A percentile compares a stretch with the other conserved stretches of the same genome.
Evolutionary conservation across 176 grass and related monocot species (phyloP).

Genomic region (Ananas comosus): DNA sequence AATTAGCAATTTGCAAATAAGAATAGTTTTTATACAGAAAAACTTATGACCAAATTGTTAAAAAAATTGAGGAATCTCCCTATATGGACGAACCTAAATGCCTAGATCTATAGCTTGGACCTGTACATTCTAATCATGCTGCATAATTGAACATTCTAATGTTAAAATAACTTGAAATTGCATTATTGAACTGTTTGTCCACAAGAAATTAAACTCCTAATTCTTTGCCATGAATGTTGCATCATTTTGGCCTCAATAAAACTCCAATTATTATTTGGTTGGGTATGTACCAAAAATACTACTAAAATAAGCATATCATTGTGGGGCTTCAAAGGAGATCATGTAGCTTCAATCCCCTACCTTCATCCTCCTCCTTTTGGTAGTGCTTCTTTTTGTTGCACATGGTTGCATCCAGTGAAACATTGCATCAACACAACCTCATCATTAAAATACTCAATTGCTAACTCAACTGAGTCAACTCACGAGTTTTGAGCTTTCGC

Average conservation of each 20-base stretch:
- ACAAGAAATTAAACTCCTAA: not conserved
- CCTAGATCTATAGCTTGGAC: not conserved
- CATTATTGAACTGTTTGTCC: not conserved
- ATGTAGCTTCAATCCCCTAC: not conserved
- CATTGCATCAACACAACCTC: not conserved
- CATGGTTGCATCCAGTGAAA: not conserved
- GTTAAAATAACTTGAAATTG: not conserved
- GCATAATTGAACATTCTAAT: not conserved
- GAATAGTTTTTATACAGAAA: too few relatives aligned
- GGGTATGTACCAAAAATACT: not conserved
- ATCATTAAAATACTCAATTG: not conserved
- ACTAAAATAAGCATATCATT: not conserved
- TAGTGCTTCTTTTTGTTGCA: not conserved
- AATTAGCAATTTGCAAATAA: not conserved
- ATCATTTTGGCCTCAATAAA: not conserved
- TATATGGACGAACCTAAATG: not conserved
- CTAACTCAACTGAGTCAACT: not conserved
- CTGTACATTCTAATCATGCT: not conserved
- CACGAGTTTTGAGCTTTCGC: not conserved
- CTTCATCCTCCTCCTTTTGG: not conserved
- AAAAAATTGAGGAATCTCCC: not conserved
- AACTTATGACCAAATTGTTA: not conserved
- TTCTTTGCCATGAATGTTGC: constrained; percentile 2
- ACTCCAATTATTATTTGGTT: not conserved
- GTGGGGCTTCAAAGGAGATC: too few relatives aligned